Conservation (phyloP, 768 basidiomycete genomes). For the Psilocybe cubensis region DNA sequence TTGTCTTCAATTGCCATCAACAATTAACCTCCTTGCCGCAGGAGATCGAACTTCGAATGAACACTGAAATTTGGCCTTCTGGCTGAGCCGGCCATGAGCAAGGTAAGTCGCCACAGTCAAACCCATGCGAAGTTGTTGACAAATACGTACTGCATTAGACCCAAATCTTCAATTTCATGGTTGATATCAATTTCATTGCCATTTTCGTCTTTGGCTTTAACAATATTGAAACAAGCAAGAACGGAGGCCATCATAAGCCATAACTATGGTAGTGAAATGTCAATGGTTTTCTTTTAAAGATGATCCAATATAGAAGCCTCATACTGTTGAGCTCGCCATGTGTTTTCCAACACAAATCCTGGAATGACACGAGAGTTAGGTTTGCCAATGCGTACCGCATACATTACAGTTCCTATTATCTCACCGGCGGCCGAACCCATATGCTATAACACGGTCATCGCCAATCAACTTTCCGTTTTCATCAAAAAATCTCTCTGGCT, state of each 20-base stretch:
- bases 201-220: neutral
- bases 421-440: constrained; percentile 13
- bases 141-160: too few species aligned
- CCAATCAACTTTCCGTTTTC: constrained; percentile 19
- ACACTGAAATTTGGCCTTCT: too few species aligned
- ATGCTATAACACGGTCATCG: constrained; percentile 17
- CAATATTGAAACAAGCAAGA: neutral
- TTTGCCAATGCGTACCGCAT: too few species aligned
- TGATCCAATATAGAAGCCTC: neutral
- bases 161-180: too few species aligned
- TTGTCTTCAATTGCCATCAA: too few species aligned
- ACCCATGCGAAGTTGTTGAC: too few species aligned
- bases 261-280: neutral
- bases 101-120: too few species aligned
- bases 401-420: neutral
- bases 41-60: too few species aligned
- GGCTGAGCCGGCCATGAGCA: too few species aligned
- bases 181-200: neutral
- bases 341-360: constrained; percentile 3
- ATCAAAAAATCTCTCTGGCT: constrained; percentile 31
- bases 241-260: neutral
- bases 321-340: neutral
- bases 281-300: too few species aligned
- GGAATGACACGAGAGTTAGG: too few species aligned
- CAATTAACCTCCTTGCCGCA: too few species aligned